Base-by-base conservation (phyloP, 228 moss, liverwort and hornwort genomes). In the Sphagnum magellanicum region DNA sequence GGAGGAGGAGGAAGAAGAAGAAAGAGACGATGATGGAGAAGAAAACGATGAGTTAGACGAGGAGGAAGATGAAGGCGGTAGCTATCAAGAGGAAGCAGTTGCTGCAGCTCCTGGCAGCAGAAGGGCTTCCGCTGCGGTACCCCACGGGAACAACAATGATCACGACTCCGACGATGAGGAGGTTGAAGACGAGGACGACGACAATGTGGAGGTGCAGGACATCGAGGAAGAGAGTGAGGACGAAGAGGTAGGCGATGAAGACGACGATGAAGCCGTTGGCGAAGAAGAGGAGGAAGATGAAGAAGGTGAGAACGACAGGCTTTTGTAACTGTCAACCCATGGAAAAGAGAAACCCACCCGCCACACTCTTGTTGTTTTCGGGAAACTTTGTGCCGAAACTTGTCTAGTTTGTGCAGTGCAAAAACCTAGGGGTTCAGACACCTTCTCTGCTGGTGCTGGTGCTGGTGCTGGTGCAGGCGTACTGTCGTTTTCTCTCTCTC, bases 171-270 rank as follows among this genome's bases (percentile, higher is more conserved):
- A 92, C 48, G 89, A 91, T 63, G 89, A 89, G 53, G 89, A 89
- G 50, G 84, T 83, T 51, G 88, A 90, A 52, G 88, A 90, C 70
- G 90, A 85, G 53, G 32, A 32, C 3, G 89, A 86, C 1, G 92
- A 89, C 76, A 92, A 89, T 78, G 86, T 88, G 6, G 88, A 90
- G 74, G 87, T 87, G 64, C 89, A 89, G 81, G 87, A 87, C 66
- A 72, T 85, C 50, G 92, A 85, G 52, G 81, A 81, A 64, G 83
- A 84, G 59, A 83, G 87, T 55, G 88, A 91, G 61, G 85, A 88
- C 62, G 88, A 86, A 50, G 90, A 83, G 51, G 73, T 84, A 52
- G 91, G 84, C 50, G 87, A 89, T 47, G 89, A 89, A 51, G 89
- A 89, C 2, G 91, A 87, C 14, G 91, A 84, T 0, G 83, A 86